Evolutionary conservation across 164 flowering plant genomes (phyloP), one percentile per base, ranked within the genome.

Genomic region (Malania oleifera): DNA sequence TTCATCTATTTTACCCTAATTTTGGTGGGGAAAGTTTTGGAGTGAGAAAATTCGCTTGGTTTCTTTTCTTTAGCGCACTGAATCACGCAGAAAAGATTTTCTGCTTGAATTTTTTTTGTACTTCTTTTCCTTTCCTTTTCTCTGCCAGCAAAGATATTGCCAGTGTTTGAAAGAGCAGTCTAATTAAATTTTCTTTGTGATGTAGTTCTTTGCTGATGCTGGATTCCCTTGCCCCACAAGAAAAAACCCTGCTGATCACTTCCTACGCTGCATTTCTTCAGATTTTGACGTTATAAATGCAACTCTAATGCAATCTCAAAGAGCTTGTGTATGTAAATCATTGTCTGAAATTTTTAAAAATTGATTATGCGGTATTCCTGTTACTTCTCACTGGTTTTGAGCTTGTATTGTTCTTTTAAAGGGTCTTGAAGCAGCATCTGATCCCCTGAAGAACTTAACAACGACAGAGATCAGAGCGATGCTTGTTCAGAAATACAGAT

Each of bases 231-330:
- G 74, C 50, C 70, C 70, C 17, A 35, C 29, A 13, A 57, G 61
- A 59, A 66, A 61, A 59, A 71, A 59, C 26, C 75, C 75, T 20
- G 52, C 75, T 0, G 75, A 71, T 50, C 75, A 71, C 29, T 71
- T 71, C 59, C 71, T 71, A 13, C 67, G 65, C 2, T 71, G 75
- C 34, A 37, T 71, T n/a, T 63, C 40, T 56, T 62, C 71, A 12
- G 75, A 71, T 26, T 71, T 71, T 22, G 65, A 71, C 48, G 26
- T 23, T 3, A 22, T 71, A 0, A 27, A 29, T 0, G 52, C 59
- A 17, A 57, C 64, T 14, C 52, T 65, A 15, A 14, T 3, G 19
- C 24, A 25, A 14, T 61, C 67, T 40, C 28, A 43, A 35, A 61
- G 25, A 26, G 7, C 38, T 23, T 20, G 10, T 26, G 61, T 54